phyloP scores from a whole-genome alignment of 1,284 basidiomycete species.

The Cystobasidiaceae sp. region DNA sequence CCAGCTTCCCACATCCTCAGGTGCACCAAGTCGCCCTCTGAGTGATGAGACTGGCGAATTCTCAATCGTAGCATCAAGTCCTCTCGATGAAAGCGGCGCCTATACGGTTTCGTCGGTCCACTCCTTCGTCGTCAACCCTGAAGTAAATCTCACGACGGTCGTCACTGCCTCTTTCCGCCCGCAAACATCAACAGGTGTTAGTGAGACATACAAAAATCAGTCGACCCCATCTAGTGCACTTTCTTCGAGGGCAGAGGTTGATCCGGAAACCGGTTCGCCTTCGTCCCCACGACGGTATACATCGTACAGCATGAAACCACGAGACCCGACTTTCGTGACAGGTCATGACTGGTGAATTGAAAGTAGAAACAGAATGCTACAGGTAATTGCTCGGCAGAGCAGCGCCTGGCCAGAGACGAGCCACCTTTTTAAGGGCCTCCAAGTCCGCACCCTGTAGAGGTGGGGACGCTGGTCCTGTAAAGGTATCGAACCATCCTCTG shows the following conservation, averaged over 20 bases:
- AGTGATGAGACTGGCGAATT: conserved; percentile 16
- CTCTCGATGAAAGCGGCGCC: background rate
- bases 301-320: background rate
- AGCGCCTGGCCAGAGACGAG: too few species aligned
- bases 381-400: too few species aligned
- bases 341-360: background rate
- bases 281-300: background rate
- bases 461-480: too few species aligned
- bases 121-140: background rate
- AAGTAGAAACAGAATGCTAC: too few species aligned
- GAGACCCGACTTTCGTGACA: background rate
- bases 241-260: too few species aligned
- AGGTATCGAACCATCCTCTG: too few species aligned
- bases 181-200: background rate
- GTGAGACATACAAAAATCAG: too few species aligned
- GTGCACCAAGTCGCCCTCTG: background rate
- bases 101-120: conserved; percentile 2
- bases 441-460: too few species aligned
- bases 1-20: too few species aligned
- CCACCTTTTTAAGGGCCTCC: too few species aligned
- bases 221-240: too few species aligned
- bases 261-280: background rate
- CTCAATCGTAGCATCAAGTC: background rate
- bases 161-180: background rate
- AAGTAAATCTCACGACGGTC: conserved; percentile 15